Evolutionary conservation across 768 basidiomycete species (phyloP).

Genomic region (Ramaria sp.): DNA sequence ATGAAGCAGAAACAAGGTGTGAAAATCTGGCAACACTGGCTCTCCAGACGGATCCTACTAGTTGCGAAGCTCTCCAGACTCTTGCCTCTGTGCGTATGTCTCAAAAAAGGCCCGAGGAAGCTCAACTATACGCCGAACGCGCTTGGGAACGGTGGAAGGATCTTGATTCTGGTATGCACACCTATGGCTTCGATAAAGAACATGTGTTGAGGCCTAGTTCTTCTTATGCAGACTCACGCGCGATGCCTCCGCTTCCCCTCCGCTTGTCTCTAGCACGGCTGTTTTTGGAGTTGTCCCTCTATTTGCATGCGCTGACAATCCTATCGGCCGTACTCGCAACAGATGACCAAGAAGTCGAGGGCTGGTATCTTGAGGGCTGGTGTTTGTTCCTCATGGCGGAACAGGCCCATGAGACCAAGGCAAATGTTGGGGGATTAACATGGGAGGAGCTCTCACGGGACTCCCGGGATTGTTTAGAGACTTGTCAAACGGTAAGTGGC

Average conservation of each 20-base stretch:
- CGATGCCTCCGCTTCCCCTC: slow-evolving; percentile 59
- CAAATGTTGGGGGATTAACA: slow-evolving; percentile 28
- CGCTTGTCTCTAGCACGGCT: slow-evolving; percentile 70
- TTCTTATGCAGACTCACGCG: slow-evolving; percentile 43
- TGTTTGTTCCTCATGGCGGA: slow-evolving; percentile 79
- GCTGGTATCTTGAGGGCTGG: slow-evolving; percentile 94
- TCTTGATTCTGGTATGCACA: slow-evolving; percentile 40
- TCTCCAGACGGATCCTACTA: slow-evolving; percentile 59
- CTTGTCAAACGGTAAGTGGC: slow-evolving; percentile 58
- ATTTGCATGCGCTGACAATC: slow-evolving; percentile 62
- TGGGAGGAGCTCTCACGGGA: slow-evolving; percentile 77
- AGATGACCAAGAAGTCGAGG: slow-evolving; percentile 82
- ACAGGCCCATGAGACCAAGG: slow-evolving; percentile 48
- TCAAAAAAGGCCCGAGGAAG: slow-evolving; percentile 76
- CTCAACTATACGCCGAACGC: slow-evolving; percentile 54
- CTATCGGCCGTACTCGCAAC: slow-evolving; percentile 69
- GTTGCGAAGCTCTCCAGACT: slow-evolving; percentile 68
- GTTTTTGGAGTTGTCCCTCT: slow-evolving; percentile 67
- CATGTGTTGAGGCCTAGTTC: background rate
- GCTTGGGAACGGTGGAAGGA: slow-evolving; percentile 65
- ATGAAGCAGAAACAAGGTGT: slow-evolving; percentile 71
- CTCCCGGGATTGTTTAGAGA: slow-evolving; percentile 71
- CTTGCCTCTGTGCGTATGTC: slow-evolving; percentile 85
- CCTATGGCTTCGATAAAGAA: slow-evolving; percentile 3
- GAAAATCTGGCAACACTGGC: slow-evolving; percentile 69